Evolutionary conservation across 2,329 filamentous ascomycete species (phyloP).

Genomic region (Aureobasidium sp.): DNA sequence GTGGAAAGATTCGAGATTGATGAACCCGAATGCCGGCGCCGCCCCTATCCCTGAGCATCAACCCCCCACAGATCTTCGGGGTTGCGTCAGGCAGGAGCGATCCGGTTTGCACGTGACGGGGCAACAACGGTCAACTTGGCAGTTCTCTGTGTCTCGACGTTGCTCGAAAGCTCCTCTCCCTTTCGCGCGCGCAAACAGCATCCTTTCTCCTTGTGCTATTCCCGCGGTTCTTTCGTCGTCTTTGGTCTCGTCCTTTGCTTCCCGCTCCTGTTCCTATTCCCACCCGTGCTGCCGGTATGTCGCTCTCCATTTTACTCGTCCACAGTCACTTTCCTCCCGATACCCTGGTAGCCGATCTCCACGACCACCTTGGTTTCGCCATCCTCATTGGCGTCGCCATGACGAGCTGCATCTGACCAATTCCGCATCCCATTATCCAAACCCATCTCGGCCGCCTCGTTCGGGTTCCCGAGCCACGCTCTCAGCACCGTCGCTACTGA

Average conservation of each 20-base stretch:
- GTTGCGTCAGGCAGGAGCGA: constrained; percentile 12
- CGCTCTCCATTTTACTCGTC: background rate
- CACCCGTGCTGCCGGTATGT: constrained; percentile 14
- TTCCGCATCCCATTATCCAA: background rate
- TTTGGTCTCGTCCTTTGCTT: constrained; percentile 14
- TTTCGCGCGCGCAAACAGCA: constrained; percentile 14
- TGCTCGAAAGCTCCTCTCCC: constrained; percentile 13
- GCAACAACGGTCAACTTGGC: constrained; percentile 10
- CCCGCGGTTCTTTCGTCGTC: constrained; percentile 12
- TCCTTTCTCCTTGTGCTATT: constrained; percentile 13
- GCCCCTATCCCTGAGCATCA: constrained; percentile 3
- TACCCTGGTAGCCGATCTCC: constrained; percentile 13
- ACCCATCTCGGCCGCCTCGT: background rate
- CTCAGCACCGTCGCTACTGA: background rate
- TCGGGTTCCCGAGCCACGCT: background rate
- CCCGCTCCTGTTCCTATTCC: background rate
- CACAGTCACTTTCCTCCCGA: constrained; percentile 2
- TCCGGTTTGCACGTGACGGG: background rate
- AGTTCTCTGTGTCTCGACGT: constrained; percentile 8
- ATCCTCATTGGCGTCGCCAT: constrained; percentile 1
- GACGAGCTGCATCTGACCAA: constrained; percentile 5
- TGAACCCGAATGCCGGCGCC: constrained; percentile 3
- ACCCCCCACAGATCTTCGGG: background rate
- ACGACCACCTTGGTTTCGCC: constrained; percentile 6
- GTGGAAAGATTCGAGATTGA: constrained; percentile 1